Evolutionary conservation across 257 asterid genomes (phyloP), one percentile per base, ranked within the genome.

Genomic region (Avicennia marina): DNA sequence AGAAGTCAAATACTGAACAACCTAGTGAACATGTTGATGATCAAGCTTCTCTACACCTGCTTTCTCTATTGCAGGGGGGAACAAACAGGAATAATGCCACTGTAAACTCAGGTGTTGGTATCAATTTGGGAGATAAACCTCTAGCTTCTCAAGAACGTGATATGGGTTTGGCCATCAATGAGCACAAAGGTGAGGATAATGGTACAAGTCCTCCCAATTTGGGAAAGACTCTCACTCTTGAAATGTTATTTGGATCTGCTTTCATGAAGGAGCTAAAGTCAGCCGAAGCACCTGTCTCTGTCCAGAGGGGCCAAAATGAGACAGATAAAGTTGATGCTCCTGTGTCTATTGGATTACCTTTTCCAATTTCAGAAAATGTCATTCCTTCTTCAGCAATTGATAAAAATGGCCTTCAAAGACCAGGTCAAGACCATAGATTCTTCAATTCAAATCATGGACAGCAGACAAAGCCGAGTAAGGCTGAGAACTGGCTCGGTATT

Each of bases 241-340:
- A 85, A 72, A 66, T 83, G 9, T 84, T 85, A 34, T 86, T 86
- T 72, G 93, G 93, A 50, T 58, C 80, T 76, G 85, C 87, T 72
- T 86, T 86, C 60, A 83, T 86, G 93, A 64, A 65, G 60, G 93
- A 83, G 72, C 78, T 86, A 2, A 76, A 83, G 62, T 83, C 93
- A 47, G 82, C 73, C 44, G 79, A 78, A 39, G 93, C 89, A 43
- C 93, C 95, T 21, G 85, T 86, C 56, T 86, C 95, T 21, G 68
- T 72, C 64, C 86, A 78, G 60, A 76, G 83, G 50, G 83, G 77
- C 44, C 57, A 75, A 19, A 55, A 24, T 41, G 83, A 66, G 3
- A 72, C 78, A 59, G 51, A 52, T 15, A 74, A 36, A 17, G 29
- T 57, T 45, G 69, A 71, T 55, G 49, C 58, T 21, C 43, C 49